A percentile compares a stretch with the other conserved stretches of the same genome.
phyloP scores from a whole-genome alignment of 768 basidiomycete species.

The Psilocybe subaeruginosa region DNA sequence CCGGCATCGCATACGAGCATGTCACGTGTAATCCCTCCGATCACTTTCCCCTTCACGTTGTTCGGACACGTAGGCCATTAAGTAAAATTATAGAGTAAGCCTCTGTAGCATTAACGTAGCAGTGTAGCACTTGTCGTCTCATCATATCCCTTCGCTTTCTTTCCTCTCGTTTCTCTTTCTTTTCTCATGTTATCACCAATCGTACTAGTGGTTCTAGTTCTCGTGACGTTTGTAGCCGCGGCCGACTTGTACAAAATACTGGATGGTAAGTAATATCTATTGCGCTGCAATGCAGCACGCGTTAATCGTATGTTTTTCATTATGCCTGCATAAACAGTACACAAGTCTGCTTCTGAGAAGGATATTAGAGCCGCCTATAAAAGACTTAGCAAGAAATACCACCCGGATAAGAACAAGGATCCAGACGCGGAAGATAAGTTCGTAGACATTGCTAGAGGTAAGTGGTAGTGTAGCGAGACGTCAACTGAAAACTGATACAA shows the following conservation, averaged over 20 bases:
- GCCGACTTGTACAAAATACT: constrained; percentile 83
- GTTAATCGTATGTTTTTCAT: background rate
- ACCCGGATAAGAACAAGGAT: constrained; percentile 96
- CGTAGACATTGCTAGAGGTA: constrained; percentile 90
- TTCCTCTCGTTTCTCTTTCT: constrained; percentile 18
- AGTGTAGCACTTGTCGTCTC: constrained; percentile 11
- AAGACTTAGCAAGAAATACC: constrained; percentile 82
- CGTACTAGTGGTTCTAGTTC: constrained; percentile 38
- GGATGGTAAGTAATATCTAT: constrained; percentile 62
- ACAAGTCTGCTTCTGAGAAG: constrained; percentile 79
- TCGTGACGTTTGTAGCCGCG: constrained; percentile 47
- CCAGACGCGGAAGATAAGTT: constrained; percentile 83
- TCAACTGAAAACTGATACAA: background rate
- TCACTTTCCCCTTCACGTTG: constrained; percentile 1
- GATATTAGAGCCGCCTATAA: constrained; percentile 95
- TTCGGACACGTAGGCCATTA: constrained; percentile 31
- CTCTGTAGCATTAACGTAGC: background rate
- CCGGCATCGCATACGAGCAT: background rate
- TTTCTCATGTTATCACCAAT: constrained; percentile 35
- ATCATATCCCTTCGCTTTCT: constrained; percentile 16
- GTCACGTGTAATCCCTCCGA: constrained; percentile 8
- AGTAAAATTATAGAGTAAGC: constrained; percentile 12
- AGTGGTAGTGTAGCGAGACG: constrained; percentile 18
- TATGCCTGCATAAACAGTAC: constrained; percentile 39
- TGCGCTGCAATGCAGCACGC: constrained; percentile 27